Base-by-base conservation (phyloP, 805 yeast species). In the Monosporozyma unispora region DNA sequence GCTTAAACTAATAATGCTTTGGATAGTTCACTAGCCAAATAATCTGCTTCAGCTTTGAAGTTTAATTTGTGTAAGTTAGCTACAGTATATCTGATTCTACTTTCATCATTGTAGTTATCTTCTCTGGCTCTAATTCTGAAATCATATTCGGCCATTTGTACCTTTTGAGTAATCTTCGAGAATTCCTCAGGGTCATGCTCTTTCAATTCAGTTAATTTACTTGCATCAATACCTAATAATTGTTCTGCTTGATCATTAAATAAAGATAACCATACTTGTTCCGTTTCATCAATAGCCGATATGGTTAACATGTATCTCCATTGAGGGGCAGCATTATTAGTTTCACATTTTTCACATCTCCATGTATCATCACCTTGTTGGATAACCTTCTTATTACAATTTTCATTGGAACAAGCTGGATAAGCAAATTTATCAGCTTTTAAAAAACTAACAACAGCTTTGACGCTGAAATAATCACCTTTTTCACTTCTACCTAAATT, bases 301-400 rank as follows among this genome's bases (percentile, higher is more conserved):
- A 81, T 66, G n/a, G 84, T 82, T 57, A 91, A 66, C 48, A 89
- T 81, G 58, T 86, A 93, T 65, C 98, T 78, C 70, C 86, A 82
- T 45, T 75, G 71, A 18, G 98, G 97, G 44, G 73, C 75, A 2
- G 76, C 73, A 61, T 79, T 82, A 53, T 77, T 78, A 49, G 77
- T 72, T 59, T 87, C 83, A 75, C 98, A 90, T 65, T 84, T 84
- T 64, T 90, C 98, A 73, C 99, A 93, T 66, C 95, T 80, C 96
- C 96, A 90, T 16, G 82, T 73, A 12, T 84, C 87, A 60, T 79
- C 83, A 29, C 79, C 73, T 49, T 77, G 82, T 60, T 87, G 87
- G 42, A 84, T 70, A 28, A 89, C 87, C 69, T 93, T 93, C 62
- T 89, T 82, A 64, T 82, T 82, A 72, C 99, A 93, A 39, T 77